A percentile compares a stretch with the other conserved stretches of the same genome.
phyloP scores from a whole-genome alignment of 208 protist species.

The Porcisia deanei region DNA sequence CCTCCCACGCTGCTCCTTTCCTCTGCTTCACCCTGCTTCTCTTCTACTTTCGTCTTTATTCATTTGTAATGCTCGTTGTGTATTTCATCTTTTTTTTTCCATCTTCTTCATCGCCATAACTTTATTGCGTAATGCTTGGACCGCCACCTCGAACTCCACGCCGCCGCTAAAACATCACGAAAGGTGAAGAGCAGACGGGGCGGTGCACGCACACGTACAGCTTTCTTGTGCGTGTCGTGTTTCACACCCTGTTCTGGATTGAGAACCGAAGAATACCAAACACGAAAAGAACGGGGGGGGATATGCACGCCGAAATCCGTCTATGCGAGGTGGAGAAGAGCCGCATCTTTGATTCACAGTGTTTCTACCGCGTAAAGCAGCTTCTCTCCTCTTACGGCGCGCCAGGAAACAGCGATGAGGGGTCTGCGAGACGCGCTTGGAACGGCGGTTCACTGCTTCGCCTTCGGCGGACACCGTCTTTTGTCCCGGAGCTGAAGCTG shows the following conservation, averaged over 20 bases:
- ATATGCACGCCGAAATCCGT: conserved; percentile 85
- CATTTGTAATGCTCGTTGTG: neutral
- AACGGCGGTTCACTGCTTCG: conserved; percentile 18
- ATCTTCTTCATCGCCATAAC: neutral
- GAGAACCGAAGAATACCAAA: neutral
- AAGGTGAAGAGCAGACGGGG: neutral
- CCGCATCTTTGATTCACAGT: conserved; percentile 69
- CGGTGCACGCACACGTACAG: neutral
- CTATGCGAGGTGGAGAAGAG: conserved; percentile 51
- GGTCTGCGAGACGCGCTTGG: conserved; percentile 2
- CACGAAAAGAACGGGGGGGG: neutral
- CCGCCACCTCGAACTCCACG: neutral
- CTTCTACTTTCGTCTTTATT: neutral
- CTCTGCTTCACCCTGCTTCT: no score
- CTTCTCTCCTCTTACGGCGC: conserved; percentile 27
- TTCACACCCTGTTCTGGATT: neutral
- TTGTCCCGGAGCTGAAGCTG: conserved; percentile 48
- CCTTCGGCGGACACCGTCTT: conserved; percentile 3
- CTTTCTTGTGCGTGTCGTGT: neutral
- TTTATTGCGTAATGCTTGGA: neutral
- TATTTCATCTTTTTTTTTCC: neutral
- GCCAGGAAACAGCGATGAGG: conserved; percentile 1
- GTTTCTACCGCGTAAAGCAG: conserved; percentile 83
- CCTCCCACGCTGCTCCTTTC: no score
- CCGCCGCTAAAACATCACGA: neutral